Evolutionary conservation across 2,329 filamentous ascomycete genomes (phyloP), one percentile per base, ranked within the genome.

Genomic region (Fusarium denticulatum): DNA sequence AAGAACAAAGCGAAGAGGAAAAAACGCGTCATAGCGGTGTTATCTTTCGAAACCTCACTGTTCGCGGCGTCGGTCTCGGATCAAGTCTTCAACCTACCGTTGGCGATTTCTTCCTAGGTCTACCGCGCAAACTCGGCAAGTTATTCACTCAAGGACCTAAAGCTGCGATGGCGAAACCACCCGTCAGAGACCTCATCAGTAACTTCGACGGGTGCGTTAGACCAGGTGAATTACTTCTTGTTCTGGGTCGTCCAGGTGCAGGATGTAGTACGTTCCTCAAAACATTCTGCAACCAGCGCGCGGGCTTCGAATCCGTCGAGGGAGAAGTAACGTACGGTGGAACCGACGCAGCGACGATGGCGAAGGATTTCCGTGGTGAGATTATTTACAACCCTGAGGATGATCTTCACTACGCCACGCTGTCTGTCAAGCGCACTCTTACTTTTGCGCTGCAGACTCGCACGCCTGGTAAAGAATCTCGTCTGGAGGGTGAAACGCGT

Each of bases 221-320:
- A 71, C 91, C 92, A 0, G 92, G 91, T 8, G 91, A 93, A 79
- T 90, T 93, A 87, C 81, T 93, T 0, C 82, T 93, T 0, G 91
- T 93, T 0, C 84, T 93, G 0, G 92, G 92, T 5, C 85, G 91
- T 0, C 92, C 92, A 0, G 92, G 91, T 0, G 85, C 90, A 1
- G 91, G 92, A 26, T 94, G 92, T 78, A 93, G 91, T 2, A 92
- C 92, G 0, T 87, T 94, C 26, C 85, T 94, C 45, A 94, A 93
- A 75, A 87, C 90, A 0, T 90, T 95, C 64, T 90, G 91, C 34
- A 95, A 95, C 78, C 88, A 94, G 74, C 86, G 92, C 8, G 86
- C 86, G 7, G 86, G 88, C 3, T 95, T 91, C 70, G 89, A 89
- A 10, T 85, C 82, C 1, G 90, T 95, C 5, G 83, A 87, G 4